Base-by-base conservation (phyloP, 208 protist genomes). In the Wallacemonas sp. region DNA sequence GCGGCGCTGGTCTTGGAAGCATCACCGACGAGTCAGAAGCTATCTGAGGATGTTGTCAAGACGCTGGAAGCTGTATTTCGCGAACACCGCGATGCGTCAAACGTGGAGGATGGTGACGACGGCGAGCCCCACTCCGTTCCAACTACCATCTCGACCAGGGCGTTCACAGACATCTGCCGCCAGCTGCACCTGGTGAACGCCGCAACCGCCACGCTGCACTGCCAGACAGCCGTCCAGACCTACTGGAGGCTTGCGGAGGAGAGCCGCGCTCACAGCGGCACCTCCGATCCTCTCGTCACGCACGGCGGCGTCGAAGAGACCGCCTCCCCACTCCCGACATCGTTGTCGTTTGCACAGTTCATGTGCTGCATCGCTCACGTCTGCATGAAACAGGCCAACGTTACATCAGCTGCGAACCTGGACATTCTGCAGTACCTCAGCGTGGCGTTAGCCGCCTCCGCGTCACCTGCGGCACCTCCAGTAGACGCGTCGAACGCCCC, bases 341-440 rank as follows among this genome's bases (percentile, higher is more conserved):
- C 52, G n/a, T 26, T 68, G 27, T 34, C 60, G 38, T 81, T 81
- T 73, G 13, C 48, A 22, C 61, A 76, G 22, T 81, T 81, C 76
- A 52, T 82, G 19, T 61, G 63, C 13, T 66, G 63, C 41, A 29
- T 78, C 15, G 76, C 71, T 41, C 70, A 68, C 12, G 33, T 75
- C 4, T 66, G 73, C 30, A 54, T 78, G 33, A 22, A 61, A 12
- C 64, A 68, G 37, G 19, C 58, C 29, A 57, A 57, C 50, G 46
- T 67, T 5, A 21, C 29, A 10, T 62, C 55, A 3, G 55, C 37
- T 22, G 55, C 38, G 3, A 62, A n/a, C n/a, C 30, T 57, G 9
- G 50, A 57, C 32, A 57, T 57, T 38, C 50, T 57, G 10, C 50
- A 57, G 30, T 57, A 57, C 29, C 50, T 57, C 17, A 38, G n/a